phyloP scores from a whole-genome alignment of 768 basidiomycete species.

The Boletus sensibilis region DNA sequence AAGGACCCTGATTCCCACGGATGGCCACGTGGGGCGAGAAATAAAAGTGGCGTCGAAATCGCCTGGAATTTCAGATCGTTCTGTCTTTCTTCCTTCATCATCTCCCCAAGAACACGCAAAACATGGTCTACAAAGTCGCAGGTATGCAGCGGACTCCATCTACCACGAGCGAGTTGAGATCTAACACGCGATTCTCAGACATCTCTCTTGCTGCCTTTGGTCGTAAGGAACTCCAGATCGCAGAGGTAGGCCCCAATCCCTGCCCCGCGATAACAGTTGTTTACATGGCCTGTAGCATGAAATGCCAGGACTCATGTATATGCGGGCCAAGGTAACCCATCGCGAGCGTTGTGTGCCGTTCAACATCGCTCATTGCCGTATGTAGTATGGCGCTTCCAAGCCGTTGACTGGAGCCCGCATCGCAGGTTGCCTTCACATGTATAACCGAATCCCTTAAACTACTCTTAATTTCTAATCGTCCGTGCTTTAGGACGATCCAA shows the following conservation, averaged over 20 bases:
- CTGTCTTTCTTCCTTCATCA: constrained; percentile 28
- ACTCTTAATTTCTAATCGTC: neutral
- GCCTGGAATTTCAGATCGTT: constrained; percentile 15
- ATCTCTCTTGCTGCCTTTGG: constrained; percentile 98
- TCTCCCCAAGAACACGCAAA: constrained; percentile 18
- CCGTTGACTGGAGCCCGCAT: constrained; percentile 94
- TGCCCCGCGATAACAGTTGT: constrained; percentile 9
- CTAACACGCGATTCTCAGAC: constrained; percentile 45
- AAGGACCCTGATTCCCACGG: constrained; percentile 25
- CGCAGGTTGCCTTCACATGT: constrained; percentile 98
- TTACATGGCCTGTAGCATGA: constrained; percentile 57
- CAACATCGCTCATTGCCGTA: constrained; percentile 7
- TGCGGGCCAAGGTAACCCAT: constrained; percentile 74
- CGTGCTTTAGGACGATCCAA: constrained; percentile 84
- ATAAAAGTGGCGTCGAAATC: constrained; percentile 32
- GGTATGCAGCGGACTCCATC: constrained; percentile 42
- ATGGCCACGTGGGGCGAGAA: constrained; percentile 26
- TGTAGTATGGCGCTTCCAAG: constrained; percentile 73
- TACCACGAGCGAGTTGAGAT: neutral
- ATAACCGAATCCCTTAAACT: constrained; percentile 23
- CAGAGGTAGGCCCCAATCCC: constrained; percentile 65
- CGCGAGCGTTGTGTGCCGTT: constrained; percentile 3
- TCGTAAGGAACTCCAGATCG: constrained; percentile 99
- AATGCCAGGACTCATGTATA: constrained; percentile 95
- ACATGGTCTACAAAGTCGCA: constrained; percentile 89